Evolutionary conservation across 2,329 filamentous ascomycete genomes (phyloP), one percentile per base, ranked within the genome.

Genomic region (Huntiella omanensis): DNA sequence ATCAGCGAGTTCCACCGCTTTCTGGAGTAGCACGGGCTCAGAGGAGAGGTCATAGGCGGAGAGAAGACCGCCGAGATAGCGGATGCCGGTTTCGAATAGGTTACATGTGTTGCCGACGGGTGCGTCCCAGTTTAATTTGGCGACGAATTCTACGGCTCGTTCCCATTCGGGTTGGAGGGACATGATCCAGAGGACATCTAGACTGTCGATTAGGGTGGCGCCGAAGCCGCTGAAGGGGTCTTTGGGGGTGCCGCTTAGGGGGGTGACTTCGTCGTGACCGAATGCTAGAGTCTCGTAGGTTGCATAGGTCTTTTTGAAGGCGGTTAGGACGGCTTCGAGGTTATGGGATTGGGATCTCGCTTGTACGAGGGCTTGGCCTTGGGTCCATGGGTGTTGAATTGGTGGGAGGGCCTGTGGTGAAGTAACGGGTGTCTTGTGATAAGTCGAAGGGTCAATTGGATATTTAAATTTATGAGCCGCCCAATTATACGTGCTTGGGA

Each of bases 131-230:
- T 80, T 75, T 45, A 83, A 73, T 51, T 54, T 54, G 11, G 69
- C 62, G 4, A 75, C 69, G 1, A 71, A 73, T 45, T 66, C 61
- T 3, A 78, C 72, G 2, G 78, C 77, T 52, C 72, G 66, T 32
- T 73, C 66, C 54, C 83, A 84, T 49, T 83, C 78, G 0, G 71
- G 63, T 51, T 68, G 68, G 55, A 83, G 53, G 3, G 70, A 78
- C 71, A 83, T 76, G 52, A 83, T 78, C 77, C 78, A 83, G 11
- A 84, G 63, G n/a, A 75, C 75, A 56, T 83, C 80, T 45, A 81
- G 64, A 2, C 73, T 63, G 56, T 80, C 77, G n/a, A 80, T 74
- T 48, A 80, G 61, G 4, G 76, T 80, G 4, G 76, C 76, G 5
- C 71, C 74, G 76, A 76, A 80, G 17, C 77, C 77, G 11, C 72